These are phyloP conservation scores for Patellaria atrata DNA, from an alignment of 495 filamentous ascomycete genomes.

Conservation along the genomic window DNA sequence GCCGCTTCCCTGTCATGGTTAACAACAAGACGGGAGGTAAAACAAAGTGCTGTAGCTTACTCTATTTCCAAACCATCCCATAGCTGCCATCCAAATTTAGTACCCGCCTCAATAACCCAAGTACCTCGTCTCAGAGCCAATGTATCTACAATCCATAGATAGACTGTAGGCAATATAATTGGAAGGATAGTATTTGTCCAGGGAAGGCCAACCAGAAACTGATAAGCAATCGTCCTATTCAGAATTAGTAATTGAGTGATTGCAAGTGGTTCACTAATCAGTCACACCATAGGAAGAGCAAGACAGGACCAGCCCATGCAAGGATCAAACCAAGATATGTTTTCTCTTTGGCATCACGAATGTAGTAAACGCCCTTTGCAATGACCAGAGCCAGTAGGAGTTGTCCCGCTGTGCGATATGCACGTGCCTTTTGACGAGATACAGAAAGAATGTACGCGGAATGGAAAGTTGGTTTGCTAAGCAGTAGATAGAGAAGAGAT, in stretches of 20 bases:
- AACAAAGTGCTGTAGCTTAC: conserved; percentile 9
- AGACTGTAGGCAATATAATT: conserved; percentile 45
- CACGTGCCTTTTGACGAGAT: conserved; percentile 5
- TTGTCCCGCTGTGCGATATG: conserved; percentile 26
- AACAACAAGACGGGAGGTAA: not conserved
- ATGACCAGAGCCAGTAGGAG: conserved; percentile 28
- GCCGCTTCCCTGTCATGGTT: conserved; percentile 35
- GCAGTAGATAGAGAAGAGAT: conserved; percentile 45
- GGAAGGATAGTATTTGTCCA: conserved; percentile 36
- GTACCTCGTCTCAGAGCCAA: conserved; percentile 45
- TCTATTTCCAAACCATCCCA: conserved; percentile 53
- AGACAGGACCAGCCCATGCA: conserved; percentile 48
- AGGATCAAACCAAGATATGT: conserved; percentile 54
- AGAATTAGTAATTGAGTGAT: not conserved
- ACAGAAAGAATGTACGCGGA: conserved; percentile 35
- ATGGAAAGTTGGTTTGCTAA: conserved; percentile 47
- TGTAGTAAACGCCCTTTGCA: conserved; percentile 26
- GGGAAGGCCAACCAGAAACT: conserved; percentile 43
- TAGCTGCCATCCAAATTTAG: conserved; percentile 41
- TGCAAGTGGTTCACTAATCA: not conserved
- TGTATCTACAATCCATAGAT: conserved; percentile 53
- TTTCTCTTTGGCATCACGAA: conserved; percentile 29
- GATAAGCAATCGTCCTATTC: conserved; percentile 36
- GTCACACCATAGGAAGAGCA: conserved; percentile 43
- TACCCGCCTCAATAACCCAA: conserved; percentile 49